phyloP scores from a whole-genome alignment of 169 alveolate genomes.

The Plasmodium knowlesi region DNA sequence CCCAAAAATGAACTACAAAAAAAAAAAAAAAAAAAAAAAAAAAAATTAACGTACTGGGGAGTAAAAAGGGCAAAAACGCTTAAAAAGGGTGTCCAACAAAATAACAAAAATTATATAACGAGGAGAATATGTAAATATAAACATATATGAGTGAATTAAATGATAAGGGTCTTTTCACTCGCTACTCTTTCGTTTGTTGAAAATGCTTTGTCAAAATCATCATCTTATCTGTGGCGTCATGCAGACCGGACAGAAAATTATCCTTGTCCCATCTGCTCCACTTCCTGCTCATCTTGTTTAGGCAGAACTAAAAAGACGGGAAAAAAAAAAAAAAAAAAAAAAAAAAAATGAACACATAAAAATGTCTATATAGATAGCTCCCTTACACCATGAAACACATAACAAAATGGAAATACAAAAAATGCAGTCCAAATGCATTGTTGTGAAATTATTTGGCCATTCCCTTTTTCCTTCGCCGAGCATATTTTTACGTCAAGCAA shows the following conservation, averaged over 20 bases:
- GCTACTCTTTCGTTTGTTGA: conserved; percentile 26
- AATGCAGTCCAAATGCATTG: not conserved
- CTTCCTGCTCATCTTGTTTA: conserved; percentile 65
- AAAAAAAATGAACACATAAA: not conserved
- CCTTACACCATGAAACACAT: not conserved
- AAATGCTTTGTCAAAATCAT: conserved; percentile 72
- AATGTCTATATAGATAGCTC: not conserved
- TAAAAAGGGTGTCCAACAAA: not conserved
- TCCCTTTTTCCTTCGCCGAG: not conserved
- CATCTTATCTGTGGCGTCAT: conserved; percentile 69
- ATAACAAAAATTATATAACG: not conserved
- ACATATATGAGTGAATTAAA: not conserved
- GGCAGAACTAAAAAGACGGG: conserved; percentile 15
- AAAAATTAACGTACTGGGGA: not conserved
- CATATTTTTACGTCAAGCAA: no score
- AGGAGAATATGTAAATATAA: not conserved
- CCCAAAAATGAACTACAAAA: not conserved
- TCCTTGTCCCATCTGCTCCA: conserved; percentile 75
- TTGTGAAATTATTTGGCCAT: not conserved
- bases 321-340: not conserved
- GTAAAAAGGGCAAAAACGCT: not conserved
- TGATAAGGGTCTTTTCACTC: not conserved
- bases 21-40: not conserved
- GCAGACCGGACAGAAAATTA: conserved; percentile 59
- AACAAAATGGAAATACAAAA: not conserved